These are phyloP conservation scores for Turnera subulata DNA, from an alignment of 345 rosid species.

Conservation along the genomic window DNA sequence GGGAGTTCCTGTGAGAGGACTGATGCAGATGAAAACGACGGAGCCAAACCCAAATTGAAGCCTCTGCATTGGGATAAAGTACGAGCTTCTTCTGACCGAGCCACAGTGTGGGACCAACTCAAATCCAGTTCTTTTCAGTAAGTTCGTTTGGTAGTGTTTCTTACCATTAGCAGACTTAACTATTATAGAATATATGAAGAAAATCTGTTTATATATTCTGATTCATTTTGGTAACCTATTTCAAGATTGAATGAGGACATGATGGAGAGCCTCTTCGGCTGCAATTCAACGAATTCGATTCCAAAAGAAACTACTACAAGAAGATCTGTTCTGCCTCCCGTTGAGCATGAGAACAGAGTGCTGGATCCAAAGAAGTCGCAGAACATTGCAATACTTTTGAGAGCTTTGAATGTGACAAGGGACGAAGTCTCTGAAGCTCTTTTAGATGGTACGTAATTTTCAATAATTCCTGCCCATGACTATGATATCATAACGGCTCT, in stretches of 20 bases:
- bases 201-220: too few relatives aligned
- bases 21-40: slow-evolving; percentile 64
- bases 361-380: slow-evolving; percentile 97
- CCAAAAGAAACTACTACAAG: slow-evolving; percentile 57
- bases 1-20: slow-evolving; percentile 43
- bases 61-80: slow-evolving; percentile 99
- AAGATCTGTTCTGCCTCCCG: slow-evolving; percentile 64
- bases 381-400: slow-evolving; percentile 89
- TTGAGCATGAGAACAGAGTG: slow-evolving; percentile 77
- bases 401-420: slow-evolving; percentile 89
- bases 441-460: slow-evolving; percentile 72
- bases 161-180: not conserved
- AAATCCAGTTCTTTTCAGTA: slow-evolving; percentile 96
- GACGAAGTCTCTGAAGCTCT: slow-evolving; percentile 98
- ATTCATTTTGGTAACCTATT: slow-evolving; percentile 9
- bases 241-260: slow-evolving; percentile 85
- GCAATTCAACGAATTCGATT: slow-evolving; percentile 58
- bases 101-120: slow-evolving; percentile 99
- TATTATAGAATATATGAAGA: too few relatives aligned
- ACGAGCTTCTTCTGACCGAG: slow-evolving; percentile 89
- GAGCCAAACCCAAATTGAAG: slow-evolving; percentile 73
- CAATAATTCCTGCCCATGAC: slow-evolving; percentile 9
- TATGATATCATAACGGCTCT: slow-evolving; percentile 6
- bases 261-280: slow-evolving; percentile 96
- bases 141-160: slow-evolving; percentile 21